Evolutionary conservation across 2,329 filamentous ascomycete species (phyloP).

Genomic region (Cercospora sp.): DNA sequence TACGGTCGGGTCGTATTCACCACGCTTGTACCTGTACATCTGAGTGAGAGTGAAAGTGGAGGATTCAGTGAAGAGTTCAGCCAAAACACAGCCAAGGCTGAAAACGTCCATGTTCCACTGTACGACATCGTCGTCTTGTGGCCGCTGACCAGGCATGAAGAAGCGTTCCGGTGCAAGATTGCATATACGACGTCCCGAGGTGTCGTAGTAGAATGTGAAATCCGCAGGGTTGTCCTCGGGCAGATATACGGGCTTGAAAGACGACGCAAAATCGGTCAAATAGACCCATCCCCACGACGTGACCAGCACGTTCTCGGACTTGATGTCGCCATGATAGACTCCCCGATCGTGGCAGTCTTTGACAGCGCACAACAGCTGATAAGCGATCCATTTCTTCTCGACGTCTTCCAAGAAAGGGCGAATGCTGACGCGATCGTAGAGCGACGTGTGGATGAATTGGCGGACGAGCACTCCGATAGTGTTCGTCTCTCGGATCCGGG

Average conservation of each 20-base stretch:
- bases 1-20: conserved; percentile 85
- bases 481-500: conserved; percentile 86
- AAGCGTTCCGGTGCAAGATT: conserved; percentile 96
- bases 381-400: conserved; percentile 98
- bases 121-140: conserved; percentile 46
- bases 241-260: conserved; percentile 89
- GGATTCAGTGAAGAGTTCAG: conserved; percentile 90
- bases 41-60: conserved; percentile 98
- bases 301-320: conserved; percentile 93
- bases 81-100: conserved; percentile 93
- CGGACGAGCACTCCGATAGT: conserved; percentile 90
- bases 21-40: conserved; percentile 88
- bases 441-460: conserved; percentile 92
- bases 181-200: conserved; percentile 85
- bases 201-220: conserved; percentile 97
- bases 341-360: conserved; percentile 87
- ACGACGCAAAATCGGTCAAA: conserved; percentile 92
- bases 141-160: conserved; percentile 64
- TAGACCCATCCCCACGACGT: conserved; percentile 99
- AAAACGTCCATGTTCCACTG: conserved; percentile 98
- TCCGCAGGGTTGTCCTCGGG: conserved; percentile 96
- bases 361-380: conserved; percentile 88
- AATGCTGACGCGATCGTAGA: conserved; percentile 96
- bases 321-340: conserved; percentile 96
- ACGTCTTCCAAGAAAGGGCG: conserved; percentile 95